Evolutionary conservation across 139 green algal genomes (phyloP), one percentile per base, ranked within the genome.

Genomic region (Closterium sp.): DNA sequence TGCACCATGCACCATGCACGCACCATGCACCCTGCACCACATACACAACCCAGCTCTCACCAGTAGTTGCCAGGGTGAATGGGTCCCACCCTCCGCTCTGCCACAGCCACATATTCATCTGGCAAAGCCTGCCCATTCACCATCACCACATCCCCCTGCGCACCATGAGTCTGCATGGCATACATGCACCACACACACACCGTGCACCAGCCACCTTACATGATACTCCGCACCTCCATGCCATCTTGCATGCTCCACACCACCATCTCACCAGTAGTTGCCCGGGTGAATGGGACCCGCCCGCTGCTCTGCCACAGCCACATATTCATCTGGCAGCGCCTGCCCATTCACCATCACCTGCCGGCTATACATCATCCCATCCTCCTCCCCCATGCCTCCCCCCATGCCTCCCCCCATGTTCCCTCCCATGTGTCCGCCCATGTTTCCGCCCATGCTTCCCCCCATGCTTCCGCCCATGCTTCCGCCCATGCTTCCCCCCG

Each of bases 271-370:
- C 89, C 89, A 92, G 38, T 92, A 92, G 62, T 92, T 70, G 22
- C 89, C 89, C 19, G 89, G 89, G 24, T 92, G 42, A 32, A 92
- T 92, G 50, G 89, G 89, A 2, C 89, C 89, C 32, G 89, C 89
- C 24, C 38, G 31, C 24, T 88, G 30, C 62, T 92, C 89, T n/a
- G 89, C 89, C 5, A 70, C 88, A 45, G 88, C 45, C 24, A 88
- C 34, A 9, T 34, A 38, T 29, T 86, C 32, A 11, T 92, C 89
- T 6, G 42, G 32, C 21, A 92, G 29, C 84, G 62, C 42, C 84
- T 87, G 22, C 22, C 89, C 89, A 30, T 92, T 92, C 34, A 92
- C 89, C 62, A 28, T 10, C 45, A 92, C 89, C 73, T 28, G 22
- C 73, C 73, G 73, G 24, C 73, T 28, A 10, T 31, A 86, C 73